phyloP scores from a whole-genome alignment of 73 alveolate genomes.

The Stentor roeselii region DNA sequence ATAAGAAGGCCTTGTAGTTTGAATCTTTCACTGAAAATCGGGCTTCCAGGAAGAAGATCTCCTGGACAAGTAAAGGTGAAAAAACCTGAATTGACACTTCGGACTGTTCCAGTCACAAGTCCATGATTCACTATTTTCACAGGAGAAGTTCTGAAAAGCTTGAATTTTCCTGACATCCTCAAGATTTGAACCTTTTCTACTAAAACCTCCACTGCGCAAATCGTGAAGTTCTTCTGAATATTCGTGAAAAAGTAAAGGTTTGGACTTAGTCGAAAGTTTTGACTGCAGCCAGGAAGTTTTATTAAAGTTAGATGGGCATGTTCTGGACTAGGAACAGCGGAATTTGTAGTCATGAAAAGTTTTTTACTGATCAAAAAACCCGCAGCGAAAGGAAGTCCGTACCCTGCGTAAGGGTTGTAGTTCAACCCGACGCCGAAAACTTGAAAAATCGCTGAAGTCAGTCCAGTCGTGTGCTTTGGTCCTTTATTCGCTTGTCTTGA shows the following conservation, averaged over 20 bases:
- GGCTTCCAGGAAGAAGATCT: constrained; percentile 1
- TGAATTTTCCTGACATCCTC: neutral
- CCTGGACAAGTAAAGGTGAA: neutral
- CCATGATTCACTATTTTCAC: neutral
- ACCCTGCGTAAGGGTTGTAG: neutral
- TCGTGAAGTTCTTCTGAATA: neutral
- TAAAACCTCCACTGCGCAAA: neutral
- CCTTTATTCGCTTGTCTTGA: too few species aligned
- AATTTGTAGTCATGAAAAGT: neutral
- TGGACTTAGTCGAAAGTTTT: neutral
- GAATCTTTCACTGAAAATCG: neutral
- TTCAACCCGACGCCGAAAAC: constrained; percentile 2
- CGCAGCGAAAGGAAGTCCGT: neutral
- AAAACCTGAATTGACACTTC: neutral
- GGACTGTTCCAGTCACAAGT: neutral
- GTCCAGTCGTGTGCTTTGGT: too few species aligned
- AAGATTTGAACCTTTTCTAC: neutral
- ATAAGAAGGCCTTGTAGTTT: neutral
- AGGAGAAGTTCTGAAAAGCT: neutral
- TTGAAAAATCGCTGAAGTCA: neutral
- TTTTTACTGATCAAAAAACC: constrained; percentile 8
- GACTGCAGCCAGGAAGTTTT: neutral
- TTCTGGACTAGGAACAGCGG: neutral
- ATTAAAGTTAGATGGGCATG: neutral
- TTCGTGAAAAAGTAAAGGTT: neutral